Conservation (phyloP, 371 early-diverging fungal species). For the Syncephalastrum racemosum region DNA sequence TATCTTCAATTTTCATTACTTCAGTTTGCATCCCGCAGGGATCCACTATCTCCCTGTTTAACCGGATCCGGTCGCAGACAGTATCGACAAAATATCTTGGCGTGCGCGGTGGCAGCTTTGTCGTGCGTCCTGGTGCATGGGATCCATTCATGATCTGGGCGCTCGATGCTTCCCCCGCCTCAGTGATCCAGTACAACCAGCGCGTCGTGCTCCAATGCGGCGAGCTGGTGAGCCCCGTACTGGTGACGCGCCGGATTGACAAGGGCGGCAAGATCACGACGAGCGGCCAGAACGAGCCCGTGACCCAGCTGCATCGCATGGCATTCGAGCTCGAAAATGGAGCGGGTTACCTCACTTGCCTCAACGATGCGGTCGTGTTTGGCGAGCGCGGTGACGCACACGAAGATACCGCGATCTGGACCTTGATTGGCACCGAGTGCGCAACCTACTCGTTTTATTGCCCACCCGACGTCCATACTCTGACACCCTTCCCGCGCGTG, state of each 20-base stretch:
- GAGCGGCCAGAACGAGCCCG: constrained; percentile 44
- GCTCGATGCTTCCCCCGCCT: constrained; percentile 43
- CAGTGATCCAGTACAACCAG: constrained; percentile 71
- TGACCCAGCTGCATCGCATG: constrained; percentile 85
- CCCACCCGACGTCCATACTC: not conserved
- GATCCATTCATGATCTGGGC: constrained; percentile 80
- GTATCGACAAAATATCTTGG: constrained; percentile 79
- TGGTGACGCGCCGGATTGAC: constrained; percentile 76
- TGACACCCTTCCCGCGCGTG: too few relatives aligned
- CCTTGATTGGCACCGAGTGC: constrained; percentile 23
- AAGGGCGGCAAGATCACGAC: constrained; percentile 57
- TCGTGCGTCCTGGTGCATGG: constrained; percentile 71
- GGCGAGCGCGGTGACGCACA: constrained; percentile 44
- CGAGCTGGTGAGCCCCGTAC: constrained; percentile 68
- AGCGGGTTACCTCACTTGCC: constrained; percentile 61
- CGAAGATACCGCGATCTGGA: constrained; percentile 22
- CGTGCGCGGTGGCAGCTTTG: constrained; percentile 54
- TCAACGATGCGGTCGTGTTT: constrained; percentile 73
- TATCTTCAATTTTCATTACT: not conserved
- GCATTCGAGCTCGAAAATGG: constrained; percentile 68
- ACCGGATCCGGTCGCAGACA: constrained; percentile 76
- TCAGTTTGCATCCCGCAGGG: constrained; percentile 72
- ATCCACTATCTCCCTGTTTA: constrained; percentile 71
- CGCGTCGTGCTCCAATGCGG: constrained; percentile 75
- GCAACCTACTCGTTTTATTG: constrained; percentile 21